A percentile compares a stretch with the other conserved stretches of the same genome.
Evolutionary conservation across 176 grass and related monocot genomes (phyloP).

Genomic region (Tillandsia fasciculata): DNA sequence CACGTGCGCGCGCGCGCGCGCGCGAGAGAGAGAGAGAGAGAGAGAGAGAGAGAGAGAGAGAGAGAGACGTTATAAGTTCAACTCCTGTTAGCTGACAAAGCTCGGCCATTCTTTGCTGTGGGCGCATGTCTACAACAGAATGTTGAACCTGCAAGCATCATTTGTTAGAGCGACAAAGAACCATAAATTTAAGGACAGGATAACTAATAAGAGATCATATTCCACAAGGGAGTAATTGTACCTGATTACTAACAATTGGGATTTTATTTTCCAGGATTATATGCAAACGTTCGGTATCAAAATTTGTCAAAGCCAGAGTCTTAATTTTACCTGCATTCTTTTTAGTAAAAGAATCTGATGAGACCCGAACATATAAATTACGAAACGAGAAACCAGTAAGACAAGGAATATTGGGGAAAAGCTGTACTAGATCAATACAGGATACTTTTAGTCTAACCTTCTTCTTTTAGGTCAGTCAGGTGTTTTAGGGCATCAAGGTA

Average conservation of each 20-base stretch:
- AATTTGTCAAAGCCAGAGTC: slow-evolving; percentile 65
- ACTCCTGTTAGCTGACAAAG: slow-evolving; percentile 84
- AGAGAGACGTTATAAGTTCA: slow-evolving; percentile 75
- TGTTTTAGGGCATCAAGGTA: slow-evolving; percentile 95
- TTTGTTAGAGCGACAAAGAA: slow-evolving; percentile 6
- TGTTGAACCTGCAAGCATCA: slow-evolving; percentile 69
- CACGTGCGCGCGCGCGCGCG: too few species aligned
- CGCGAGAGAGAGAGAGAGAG: background rate
- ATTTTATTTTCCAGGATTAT: slow-evolving; percentile 92
- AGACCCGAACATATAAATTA: background rate
- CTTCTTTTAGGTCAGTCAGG: slow-evolving; percentile 84
- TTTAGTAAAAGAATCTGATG: slow-evolving; percentile 15
- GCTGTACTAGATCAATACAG: background rate
- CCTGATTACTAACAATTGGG: slow-evolving; percentile 91
- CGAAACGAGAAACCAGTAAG: background rate
- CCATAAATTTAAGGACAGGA: background rate
- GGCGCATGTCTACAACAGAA: slow-evolving; percentile 87
- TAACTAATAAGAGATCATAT: background rate
- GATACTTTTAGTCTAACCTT: slow-evolving; percentile 41
- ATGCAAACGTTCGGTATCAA: slow-evolving; percentile 61
- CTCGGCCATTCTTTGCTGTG: slow-evolving; percentile 75
- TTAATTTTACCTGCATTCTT: slow-evolving; percentile 67
- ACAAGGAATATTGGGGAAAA: background rate
- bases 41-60: slow-evolving; percentile 20
- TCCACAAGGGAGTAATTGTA: slow-evolving; percentile 7